Conservation (phyloP, 176 grass and related monocot genomes). For the Tuctoria greenei region DNA sequence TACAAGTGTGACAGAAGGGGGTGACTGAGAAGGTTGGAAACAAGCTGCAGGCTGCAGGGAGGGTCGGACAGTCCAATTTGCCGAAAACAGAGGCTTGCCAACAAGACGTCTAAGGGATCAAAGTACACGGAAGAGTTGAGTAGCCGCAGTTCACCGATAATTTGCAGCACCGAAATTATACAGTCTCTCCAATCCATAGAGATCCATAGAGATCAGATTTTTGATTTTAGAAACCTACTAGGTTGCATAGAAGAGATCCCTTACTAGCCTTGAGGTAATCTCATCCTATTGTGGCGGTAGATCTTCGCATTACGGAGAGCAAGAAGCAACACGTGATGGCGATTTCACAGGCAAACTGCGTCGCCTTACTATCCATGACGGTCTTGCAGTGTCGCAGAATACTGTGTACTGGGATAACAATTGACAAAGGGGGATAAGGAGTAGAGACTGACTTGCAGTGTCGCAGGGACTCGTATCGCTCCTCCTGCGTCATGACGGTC, state of each 20-base stretch:
- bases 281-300: background rate
- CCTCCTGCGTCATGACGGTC: conserved; percentile 91
- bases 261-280: background rate
- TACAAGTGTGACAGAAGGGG: background rate
- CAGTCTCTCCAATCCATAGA: background rate
- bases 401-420: background rate
- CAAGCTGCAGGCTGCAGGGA: background rate
- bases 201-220: background rate
- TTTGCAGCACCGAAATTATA: background rate
- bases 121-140: background rate
- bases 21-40: background rate
- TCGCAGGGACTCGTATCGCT: conserved; percentile 92
- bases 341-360: background rate
- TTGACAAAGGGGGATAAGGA: background rate
- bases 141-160: background rate
- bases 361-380: too few relatives aligned
- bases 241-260: background rate
- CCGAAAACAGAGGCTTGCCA: background rate
- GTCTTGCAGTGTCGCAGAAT: too few relatives aligned
- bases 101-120: background rate
- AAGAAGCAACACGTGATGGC: background rate
- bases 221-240: background rate
- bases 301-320: background rate
- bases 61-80: background rate
- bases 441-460: conserved; percentile 73